Percentiles rank a stretch among this genome's conserved stretches.
Conservation (phyloP, 768 basidiomycete species). For the Collybia mongolica region DNA sequence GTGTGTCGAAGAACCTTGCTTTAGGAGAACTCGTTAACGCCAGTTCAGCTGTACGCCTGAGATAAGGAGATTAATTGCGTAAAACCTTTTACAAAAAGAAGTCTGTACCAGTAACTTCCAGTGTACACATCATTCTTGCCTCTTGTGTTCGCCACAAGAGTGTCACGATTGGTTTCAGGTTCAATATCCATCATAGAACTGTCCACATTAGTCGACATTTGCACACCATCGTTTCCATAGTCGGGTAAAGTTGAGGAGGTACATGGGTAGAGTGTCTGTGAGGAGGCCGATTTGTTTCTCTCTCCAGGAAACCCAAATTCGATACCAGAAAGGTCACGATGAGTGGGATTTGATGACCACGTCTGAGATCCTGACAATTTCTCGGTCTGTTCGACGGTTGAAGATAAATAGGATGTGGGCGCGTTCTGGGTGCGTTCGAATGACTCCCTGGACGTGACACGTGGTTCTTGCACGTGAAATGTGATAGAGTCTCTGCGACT, state of each 20-base stretch:
- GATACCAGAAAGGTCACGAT: background rate
- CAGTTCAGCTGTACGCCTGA: constrained; percentile 15
- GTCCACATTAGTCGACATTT: constrained; percentile 5
- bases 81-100: background rate
- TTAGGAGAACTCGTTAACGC: constrained; percentile 2
- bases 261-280: no score
- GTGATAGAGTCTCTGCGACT: no score
- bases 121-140: no score
- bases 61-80: background rate
- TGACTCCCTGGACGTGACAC: no score
- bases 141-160: background rate
- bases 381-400: no score
- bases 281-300: background rate
- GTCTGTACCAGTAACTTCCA: no score
- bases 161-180: background rate
- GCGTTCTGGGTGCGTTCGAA: no score
- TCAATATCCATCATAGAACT: constrained; percentile 1
- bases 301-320: background rate
- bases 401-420: no score
- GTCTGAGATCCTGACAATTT: no score
- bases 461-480: no score
- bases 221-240: background rate
- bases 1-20: constrained; percentile 1
- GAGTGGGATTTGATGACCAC: no score
- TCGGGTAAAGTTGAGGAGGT: no score